phyloP scores from a whole-genome alignment of 805 yeast genomes.

The Wickerhamomyces sydowiorum region DNA sequence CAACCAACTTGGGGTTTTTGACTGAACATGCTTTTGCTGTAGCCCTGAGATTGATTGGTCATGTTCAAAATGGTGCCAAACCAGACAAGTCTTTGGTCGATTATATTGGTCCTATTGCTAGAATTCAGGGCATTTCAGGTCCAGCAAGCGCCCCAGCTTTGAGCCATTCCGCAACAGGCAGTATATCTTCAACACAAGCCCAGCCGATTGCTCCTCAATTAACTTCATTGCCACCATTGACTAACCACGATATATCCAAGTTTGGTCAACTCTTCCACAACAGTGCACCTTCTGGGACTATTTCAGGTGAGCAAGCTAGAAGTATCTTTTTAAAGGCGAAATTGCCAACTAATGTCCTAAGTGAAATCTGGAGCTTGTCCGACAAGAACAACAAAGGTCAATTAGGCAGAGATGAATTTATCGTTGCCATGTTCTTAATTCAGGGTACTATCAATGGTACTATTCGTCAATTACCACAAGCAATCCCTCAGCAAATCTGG shows the following conservation, averaged over 20 bases:
- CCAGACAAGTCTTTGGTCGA: conserved; percentile 51
- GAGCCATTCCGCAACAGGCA: conserved; percentile 20
- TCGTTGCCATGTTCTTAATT: conserved; percentile 92
- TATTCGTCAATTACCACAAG: conserved; percentile 50
- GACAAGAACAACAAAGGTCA: conserved; percentile 73
- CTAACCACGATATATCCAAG: conserved; percentile 52
- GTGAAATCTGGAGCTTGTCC: conserved; percentile 84
- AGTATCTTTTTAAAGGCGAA: conserved; percentile 86
- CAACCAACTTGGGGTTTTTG: conserved; percentile 78
- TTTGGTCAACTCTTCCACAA: conserved; percentile 71
- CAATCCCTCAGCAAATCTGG: conserved; percentile 40
- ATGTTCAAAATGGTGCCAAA: conserved; percentile 68
- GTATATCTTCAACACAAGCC: conserved; percentile 31
- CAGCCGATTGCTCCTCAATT: conserved; percentile 20
- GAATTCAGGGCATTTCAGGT: conserved; percentile 33
- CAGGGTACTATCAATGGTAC: conserved; percentile 71
- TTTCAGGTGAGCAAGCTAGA: conserved; percentile 77
- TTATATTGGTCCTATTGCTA: conserved; percentile 59
- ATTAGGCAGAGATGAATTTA: conserved; percentile 68
- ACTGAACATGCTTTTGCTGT: conserved; percentile 74
- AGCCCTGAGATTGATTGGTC: conserved; percentile 87
- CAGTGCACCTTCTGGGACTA: conserved; percentile 50
- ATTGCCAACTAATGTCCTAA: conserved; percentile 69
- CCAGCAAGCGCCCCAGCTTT: conserved; percentile 5
- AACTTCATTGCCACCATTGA: conserved; percentile 43